A percentile compares a stretch with the other conserved stretches of the same genome.
Evolutionary conservation across 176 grass and related monocot genomes (phyloP).

Genomic region (Avena atlantica): DNA sequence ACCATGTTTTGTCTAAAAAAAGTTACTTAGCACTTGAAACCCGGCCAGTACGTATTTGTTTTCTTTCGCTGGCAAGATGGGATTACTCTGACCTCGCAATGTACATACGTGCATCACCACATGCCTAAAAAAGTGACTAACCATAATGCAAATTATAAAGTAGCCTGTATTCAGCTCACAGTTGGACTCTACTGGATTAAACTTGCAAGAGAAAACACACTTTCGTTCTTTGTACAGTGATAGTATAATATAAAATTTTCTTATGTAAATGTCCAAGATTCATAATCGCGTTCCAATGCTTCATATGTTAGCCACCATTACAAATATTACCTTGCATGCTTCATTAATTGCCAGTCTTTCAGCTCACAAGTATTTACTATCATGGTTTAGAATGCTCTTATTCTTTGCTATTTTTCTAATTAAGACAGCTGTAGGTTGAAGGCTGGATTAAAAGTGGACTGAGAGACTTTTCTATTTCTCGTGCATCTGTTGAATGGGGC

Average conservation of each 20-base stretch:
- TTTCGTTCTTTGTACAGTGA: constrained; percentile 29
- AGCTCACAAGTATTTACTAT: constrained; percentile 27
- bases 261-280: constrained; percentile 23
- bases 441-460: constrained; percentile 96
- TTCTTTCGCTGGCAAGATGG: constrained; percentile 5
- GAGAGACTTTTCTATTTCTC: constrained; percentile 96
- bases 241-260: neutral
- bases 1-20: neutral
- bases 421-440: constrained; percentile 88
- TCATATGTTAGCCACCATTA: constrained; percentile 19
- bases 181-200: constrained; percentile 15
- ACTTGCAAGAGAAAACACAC: constrained; percentile 10
- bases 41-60: constrained; percentile 17
- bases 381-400: constrained; percentile 7
- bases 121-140: constrained; percentile 31
- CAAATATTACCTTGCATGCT: constrained; percentile 1
- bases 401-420: constrained; percentile 49
- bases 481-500: constrained; percentile 94
- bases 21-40: neutral
- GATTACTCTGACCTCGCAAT: constrained; percentile 31
- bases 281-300: neutral
- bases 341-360: constrained; percentile 25
- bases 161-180: neutral
- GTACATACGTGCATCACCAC: neutral
- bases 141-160: constrained; percentile 15